Evolutionary conservation across 805 yeast genomes (phyloP), one percentile per base, ranked within the genome.

Genomic region (Monosporozyma servazzii): DNA sequence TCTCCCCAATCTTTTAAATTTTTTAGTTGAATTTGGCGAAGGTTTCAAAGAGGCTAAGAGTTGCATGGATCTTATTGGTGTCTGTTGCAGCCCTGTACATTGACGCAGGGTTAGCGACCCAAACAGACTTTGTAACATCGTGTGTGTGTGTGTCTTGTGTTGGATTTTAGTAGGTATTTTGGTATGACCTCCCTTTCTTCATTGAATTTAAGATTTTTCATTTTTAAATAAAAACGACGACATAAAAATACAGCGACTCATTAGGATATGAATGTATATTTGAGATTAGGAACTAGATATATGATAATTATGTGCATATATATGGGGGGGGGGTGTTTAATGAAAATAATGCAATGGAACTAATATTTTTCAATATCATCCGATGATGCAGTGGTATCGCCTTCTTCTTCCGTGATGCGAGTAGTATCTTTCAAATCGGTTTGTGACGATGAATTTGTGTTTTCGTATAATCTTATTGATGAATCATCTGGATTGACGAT

Each of bases 1-100:
- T 74, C 99, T 82, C 70, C 99, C 99, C 11, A 91, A 75, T 68
- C 96, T 78, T 64, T 82, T 86, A 63, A 75, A 76, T 17, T 74
- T 68, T 48, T 71, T 73, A 42, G 81, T 82, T 0, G 91, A 80
- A 45, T 84, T 82, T 41, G 74, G 74, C 3, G 82, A 75, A 9
- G 90, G 88, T 40, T 73, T 68, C 56, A 85, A 72, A 29, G 65
- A 66, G 2, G 86, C 80, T 56, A 85, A 62, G 42, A 78, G 60
- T 11, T 52, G 52, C 4, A 54, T 44, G 13, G 27, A 23, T n/a
- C 48, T 45, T 18, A n/a, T 10, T 1, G 39, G 33, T 21, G 41
- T 37, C 6, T 5, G 5, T 20, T 21, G 15, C 13, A 7, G 17
- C 21, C 30, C 23, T 41, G 21, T 8, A 23, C 17, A 11, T 23